Base-by-base conservation (phyloP, 1,284 basidiomycete genomes). In the Puccinia brachypodii region DNA sequence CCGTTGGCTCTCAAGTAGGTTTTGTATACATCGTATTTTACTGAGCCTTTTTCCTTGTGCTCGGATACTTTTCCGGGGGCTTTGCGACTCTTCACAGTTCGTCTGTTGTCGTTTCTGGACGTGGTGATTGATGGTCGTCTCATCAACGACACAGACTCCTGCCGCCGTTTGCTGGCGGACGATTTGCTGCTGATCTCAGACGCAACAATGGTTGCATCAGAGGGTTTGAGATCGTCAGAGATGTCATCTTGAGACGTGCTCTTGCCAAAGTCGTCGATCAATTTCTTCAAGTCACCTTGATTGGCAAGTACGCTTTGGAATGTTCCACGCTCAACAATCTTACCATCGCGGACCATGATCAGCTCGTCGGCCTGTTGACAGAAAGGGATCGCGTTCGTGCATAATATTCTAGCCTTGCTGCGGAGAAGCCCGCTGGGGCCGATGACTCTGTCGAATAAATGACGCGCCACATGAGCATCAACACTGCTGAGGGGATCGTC, bases 371-470 rank as follows among this genome's bases (percentile, higher is more conserved):
- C 92, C 82, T 94, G 89, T 71, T 90, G 90, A 72, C 96, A 89
- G 85, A 93, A 96, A 22, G 94, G 90, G 58, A 98, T 92, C 68
- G 92, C 92, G 87, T 98, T 96, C 28, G 95, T 96, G 82, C 96
- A 94, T 2, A 98, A 88, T 74, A 98, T 89, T 36, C 96, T 89
- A 6, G 94, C 94, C 87, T 96, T 96, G 58, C 90, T 90, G 22
- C 92, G 90, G 40, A 98, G 90, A 2, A 98, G 85, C 81, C 96
- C 96, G 76, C 91, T 88, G 0, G 95, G 95, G 2, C 96, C 96
- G 82, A 98, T 92, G 44, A 98, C 94, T 69, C 93, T 89, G 84
- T 96, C 94, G 91, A 87, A 90, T 76, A 87, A 85, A 82, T 87
- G 87, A 78, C 25, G 83, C 38, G 25, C 91, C 73, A 94, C 92